phyloP scores from a whole-genome alignment of 352 stramenopile species.

The Phytophthora syringae region DNA sequence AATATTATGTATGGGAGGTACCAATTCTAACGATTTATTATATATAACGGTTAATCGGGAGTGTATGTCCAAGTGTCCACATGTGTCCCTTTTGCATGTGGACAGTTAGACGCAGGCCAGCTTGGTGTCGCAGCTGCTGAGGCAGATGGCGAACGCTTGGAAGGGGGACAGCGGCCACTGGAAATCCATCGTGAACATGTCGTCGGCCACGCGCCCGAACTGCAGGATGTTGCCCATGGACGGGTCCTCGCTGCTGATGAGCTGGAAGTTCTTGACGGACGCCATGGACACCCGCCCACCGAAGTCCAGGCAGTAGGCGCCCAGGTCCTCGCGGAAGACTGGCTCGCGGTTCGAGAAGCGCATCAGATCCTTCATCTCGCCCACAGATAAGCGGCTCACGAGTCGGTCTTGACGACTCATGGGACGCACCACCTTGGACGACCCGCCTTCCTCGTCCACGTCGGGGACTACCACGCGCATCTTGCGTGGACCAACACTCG shows the following conservation, averaged over 20 bases:
- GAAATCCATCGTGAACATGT: slow-evolving; percentile 94
- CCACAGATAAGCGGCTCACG: slow-evolving; percentile 69
- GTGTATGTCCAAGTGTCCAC: slow-evolving; percentile 4
- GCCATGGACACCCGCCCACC: slow-evolving; percentile 83
- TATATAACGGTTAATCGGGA: slow-evolving; percentile 40
- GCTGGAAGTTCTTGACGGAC: slow-evolving; percentile 91
- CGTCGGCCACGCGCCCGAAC: slow-evolving; percentile 89
- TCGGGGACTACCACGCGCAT: slow-evolving; percentile 87
- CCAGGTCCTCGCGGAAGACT: slow-evolving; percentile 85
- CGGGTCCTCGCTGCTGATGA: slow-evolving; percentile 84
- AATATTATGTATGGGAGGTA: too few species aligned
- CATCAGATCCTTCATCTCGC: slow-evolving; percentile 86
- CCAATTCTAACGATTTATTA: slow-evolving; percentile 44
- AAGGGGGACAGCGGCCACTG: slow-evolving; percentile 89
- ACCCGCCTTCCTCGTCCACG: slow-evolving; percentile 81
- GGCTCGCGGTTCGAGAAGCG: slow-evolving; percentile 89
- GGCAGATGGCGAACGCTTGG: slow-evolving; percentile 89
- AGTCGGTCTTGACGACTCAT: slow-evolving; percentile 88
- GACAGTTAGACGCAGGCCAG: slow-evolving; percentile 77
- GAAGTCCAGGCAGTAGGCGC: slow-evolving; percentile 90
- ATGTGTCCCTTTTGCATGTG: slow-evolving; percentile 6
- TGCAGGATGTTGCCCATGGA: slow-evolving; percentile 90
- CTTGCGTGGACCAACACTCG: slow-evolving; percentile 84
- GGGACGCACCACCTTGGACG: slow-evolving; percentile 82
- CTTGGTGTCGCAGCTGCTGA: slow-evolving; percentile 91